Base-by-base conservation (phyloP, 1,284 basidiomycete genomes). In the Moniliophthora roreri region DNA sequence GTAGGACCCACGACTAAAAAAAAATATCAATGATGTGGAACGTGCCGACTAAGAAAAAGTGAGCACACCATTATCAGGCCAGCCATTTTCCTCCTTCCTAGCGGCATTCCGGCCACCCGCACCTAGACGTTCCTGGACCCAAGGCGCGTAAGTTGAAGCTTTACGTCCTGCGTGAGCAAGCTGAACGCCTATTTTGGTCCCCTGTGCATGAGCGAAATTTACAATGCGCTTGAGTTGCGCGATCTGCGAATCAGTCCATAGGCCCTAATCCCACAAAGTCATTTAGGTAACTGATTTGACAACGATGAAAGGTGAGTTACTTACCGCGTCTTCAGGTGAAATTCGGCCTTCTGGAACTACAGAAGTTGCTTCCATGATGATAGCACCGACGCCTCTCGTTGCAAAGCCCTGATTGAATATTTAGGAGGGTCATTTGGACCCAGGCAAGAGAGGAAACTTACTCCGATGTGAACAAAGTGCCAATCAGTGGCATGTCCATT, bases 261-360 rank as follows among this genome's bases (percentile, higher is more conserved):
- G 71, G 0, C 89, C 89, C 75, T 78, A 45, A 21, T 41, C 23
- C 13, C 44, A 1, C 20, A 38, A 58, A 28, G 66, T 52, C 23
- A 32, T 11, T 38, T 54, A 7, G 36, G 15, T 5, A 18, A 9
- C 15, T 21, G 13, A 7, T 6, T 0, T 3, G 7, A 24, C 9
- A 4, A 44, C 9, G 6, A 8, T 10, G 21, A 15, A 5, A 45
- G 11, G 15, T 23, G 8, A 38, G 15, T 23, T 26, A 55, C 69
- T 44, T n/a, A 77, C 78, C 62, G 73, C 70, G 60, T 87, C 84
- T 61, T 89, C 78, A 0, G 87, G 85, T 0, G 85, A 80, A 58
- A 89, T 87, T 34, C 92, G 79, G 2, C 91, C 92, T 66, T 93
- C 88, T 0, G 91, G 86, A 0, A 86, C 71, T 13, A 93, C 85